Evolutionary conservation across 176 grass and related monocot genomes (phyloP).

Genomic region (Cenchrus fungigraminus): DNA sequence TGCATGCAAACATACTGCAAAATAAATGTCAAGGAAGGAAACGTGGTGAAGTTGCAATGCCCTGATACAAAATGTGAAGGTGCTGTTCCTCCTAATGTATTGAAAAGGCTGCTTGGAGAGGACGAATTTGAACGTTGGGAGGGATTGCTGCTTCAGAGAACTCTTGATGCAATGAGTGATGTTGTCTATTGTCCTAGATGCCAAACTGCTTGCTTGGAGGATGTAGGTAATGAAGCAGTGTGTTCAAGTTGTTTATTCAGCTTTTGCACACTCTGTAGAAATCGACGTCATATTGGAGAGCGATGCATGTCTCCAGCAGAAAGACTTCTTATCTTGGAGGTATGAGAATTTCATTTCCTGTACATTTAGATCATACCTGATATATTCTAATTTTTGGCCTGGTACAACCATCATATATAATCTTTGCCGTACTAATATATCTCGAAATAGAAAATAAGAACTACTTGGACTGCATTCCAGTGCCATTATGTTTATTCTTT

Average conservation of each 20-base stretch:
- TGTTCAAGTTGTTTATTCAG: constrained; percentile 86
- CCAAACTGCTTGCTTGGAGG: constrained; percentile 81
- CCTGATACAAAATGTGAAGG: constrained; percentile 70
- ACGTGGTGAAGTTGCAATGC: constrained; percentile 69
- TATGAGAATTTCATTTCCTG: constrained; percentile 24
- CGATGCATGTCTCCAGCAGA: constrained; percentile 62
- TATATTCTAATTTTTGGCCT: background rate
- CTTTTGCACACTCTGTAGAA: constrained; percentile 78
- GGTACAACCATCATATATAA: background rate
- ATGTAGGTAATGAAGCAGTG: constrained; percentile 65
- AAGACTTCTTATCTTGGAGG: constrained; percentile 73
- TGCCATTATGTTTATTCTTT: background rate
- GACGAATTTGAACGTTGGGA: constrained; percentile 79
- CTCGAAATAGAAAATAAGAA: background rate
- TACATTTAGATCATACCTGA: constrained; percentile 17
- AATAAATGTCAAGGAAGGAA: constrained; percentile 75
- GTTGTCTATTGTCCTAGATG: constrained; percentile 86
- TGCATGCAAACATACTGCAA: constrained; percentile 79
- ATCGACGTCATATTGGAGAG: constrained; percentile 74
- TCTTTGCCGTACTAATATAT: background rate
- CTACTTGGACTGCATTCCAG: background rate
- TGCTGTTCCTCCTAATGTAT: constrained; percentile 65
- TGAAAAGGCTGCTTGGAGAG: constrained; percentile 67
- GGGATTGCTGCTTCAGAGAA: constrained; percentile 67
- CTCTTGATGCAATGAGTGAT: constrained; percentile 76